A percentile compares a stretch with the other conserved stretches of the same genome.
These are phyloP conservation scores for Phytophthora pisi DNA, from an alignment of 352 stramenopile genomes.

Conservation along the genomic window DNA sequence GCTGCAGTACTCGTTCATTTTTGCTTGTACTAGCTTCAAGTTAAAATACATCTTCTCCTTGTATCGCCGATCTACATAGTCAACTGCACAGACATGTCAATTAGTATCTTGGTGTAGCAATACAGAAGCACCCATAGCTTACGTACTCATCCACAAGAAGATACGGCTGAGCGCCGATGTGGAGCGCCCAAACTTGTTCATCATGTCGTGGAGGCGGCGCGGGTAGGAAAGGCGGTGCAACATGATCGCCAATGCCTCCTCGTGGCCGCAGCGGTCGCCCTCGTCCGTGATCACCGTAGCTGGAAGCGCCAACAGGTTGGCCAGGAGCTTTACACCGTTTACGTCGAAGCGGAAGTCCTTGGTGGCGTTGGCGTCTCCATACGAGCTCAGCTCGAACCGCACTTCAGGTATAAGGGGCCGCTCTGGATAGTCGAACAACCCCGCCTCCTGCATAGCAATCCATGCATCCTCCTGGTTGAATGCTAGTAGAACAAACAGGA, in stretches of 20 bases:
- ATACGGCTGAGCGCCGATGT: not conserved
- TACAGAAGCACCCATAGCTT: not conserved
- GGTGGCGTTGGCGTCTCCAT: not conserved
- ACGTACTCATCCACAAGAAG: conserved; percentile 1
- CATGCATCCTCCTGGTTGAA: not conserved
- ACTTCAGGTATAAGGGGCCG: not conserved
- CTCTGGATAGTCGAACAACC: not conserved
- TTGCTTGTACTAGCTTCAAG: not conserved
- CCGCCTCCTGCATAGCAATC: not conserved
- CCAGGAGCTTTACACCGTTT: not conserved
- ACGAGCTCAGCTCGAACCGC: not conserved
- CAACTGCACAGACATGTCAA: not conserved
- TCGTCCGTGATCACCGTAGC: not conserved
- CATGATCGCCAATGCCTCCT: not conserved
- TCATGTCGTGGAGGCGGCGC: not conserved
- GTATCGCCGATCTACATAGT: not conserved
- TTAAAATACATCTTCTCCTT: not conserved
- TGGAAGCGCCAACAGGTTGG: not conserved
- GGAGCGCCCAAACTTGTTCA: not conserved
- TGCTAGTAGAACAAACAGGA: not conserved
- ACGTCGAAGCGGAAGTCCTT: conserved; percentile 1
- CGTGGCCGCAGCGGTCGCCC: not conserved
- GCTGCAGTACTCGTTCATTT: not conserved
- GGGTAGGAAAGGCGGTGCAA: not conserved
- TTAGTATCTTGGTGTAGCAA: not conserved